A percentile compares a stretch with the other conserved stretches of the same genome.
phyloP scores from a whole-genome alignment of 495 filamentous ascomycete genomes.

The Rusavskia elegans region DNA sequence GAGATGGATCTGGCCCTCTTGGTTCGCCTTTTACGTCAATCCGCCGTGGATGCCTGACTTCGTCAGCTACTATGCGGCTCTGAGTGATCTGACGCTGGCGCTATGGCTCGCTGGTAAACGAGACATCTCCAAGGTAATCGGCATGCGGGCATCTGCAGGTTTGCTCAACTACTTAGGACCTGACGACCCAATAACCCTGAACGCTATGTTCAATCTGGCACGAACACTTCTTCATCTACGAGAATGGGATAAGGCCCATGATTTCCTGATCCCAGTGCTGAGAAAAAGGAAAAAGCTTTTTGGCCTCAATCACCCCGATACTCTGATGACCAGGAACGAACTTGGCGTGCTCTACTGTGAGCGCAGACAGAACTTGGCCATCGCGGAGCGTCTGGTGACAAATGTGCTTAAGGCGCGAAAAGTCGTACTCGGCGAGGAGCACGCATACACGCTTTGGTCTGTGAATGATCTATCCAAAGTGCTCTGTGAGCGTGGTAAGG shows the following conservation, averaged over 20 bases:
- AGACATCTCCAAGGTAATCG: slow-evolving; percentile 3
- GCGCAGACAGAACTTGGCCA: slow-evolving; percentile 1
- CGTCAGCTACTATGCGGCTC: slow-evolving; percentile 1
- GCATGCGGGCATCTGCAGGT: slow-evolving; percentile 10
- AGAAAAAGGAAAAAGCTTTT: slow-evolving; percentile 8
- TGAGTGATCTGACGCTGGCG: slow-evolving; percentile 5
- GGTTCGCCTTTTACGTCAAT: slow-evolving; percentile 1
- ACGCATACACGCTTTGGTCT: slow-evolving; percentile 21
- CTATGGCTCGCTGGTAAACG: slow-evolving; percentile 8
- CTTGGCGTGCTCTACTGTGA: slow-evolving; percentile 12
- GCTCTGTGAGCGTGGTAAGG: slow-evolving; percentile 13
- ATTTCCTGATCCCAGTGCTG: slow-evolving; percentile 6
- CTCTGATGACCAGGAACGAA: slow-evolving; percentile 13
- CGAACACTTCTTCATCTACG: slow-evolving; percentile 13
- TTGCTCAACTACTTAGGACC: slow-evolving; percentile 7
- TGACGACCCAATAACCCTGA: slow-evolving; percentile 12
- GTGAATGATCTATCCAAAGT: slow-evolving; percentile 22
- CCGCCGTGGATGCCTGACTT: slow-evolving; percentile 3
- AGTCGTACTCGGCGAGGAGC: slow-evolving; percentile 17
- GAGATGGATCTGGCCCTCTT: slow-evolving; percentile 4
- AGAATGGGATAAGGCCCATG: slow-evolving; percentile 3
- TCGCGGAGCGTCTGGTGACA: slow-evolving; percentile 13
- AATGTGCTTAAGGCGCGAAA: slow-evolving; percentile 12
- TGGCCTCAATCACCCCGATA: slow-evolving; percentile 11
- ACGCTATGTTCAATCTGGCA: slow-evolving; percentile 14